Evolutionary conservation across 139 green algal species (phyloP).

Genomic region (Tetraselmis striata): DNA sequence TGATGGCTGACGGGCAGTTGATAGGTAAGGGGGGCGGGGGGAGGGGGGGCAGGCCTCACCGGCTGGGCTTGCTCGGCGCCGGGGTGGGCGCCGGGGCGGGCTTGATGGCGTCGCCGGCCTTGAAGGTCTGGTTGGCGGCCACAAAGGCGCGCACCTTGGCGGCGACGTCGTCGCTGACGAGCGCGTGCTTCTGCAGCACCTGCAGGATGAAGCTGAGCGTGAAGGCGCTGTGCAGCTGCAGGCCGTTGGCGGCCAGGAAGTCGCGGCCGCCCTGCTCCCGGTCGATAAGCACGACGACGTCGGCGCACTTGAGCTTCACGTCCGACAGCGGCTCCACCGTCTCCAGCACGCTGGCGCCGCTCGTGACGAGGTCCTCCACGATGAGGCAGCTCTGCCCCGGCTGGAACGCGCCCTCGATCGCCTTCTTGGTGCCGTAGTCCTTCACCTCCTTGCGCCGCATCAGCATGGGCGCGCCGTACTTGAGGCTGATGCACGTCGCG

Average conservation of each 20-base stretch:
- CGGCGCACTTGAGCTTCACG: conserved; percentile 57
- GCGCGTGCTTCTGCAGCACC: conserved; percentile 40
- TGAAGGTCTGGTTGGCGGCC: conserved; percentile 82
- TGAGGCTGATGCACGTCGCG: conserved; percentile 89
- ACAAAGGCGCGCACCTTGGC: conserved; percentile 78
- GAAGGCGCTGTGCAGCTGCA: conserved; percentile 79
- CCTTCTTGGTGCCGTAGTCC: conserved; percentile 98
- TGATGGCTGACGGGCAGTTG: too few species aligned
- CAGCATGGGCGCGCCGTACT: conserved; percentile 83
- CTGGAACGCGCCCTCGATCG: conserved; percentile 92
- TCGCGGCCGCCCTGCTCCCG: conserved; percentile 88
- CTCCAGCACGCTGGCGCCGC: conserved; percentile 90
- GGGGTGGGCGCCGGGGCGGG: conserved; percentile 17
- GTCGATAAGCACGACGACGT: conserved; percentile 97
- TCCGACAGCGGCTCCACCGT: conserved; percentile 83
- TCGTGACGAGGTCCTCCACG: conserved; percentile 97
- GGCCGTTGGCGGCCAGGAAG: conserved; percentile 58
- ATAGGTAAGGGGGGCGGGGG: too few species aligned
- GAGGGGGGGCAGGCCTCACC: too few species aligned
- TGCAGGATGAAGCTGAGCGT: conserved; percentile 50
- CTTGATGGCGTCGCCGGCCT: conserved; percentile 18
- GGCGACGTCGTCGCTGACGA: conserved; percentile 46
- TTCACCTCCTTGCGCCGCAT: conserved; percentile 84
- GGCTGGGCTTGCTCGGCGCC: conserved; percentile 32
- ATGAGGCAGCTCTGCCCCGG: conserved; percentile 86